Evolutionary conservation across 345 rosid species (phyloP), one percentile per base, ranked within the genome.

Genomic region (Atalantia buxifolia): DNA sequence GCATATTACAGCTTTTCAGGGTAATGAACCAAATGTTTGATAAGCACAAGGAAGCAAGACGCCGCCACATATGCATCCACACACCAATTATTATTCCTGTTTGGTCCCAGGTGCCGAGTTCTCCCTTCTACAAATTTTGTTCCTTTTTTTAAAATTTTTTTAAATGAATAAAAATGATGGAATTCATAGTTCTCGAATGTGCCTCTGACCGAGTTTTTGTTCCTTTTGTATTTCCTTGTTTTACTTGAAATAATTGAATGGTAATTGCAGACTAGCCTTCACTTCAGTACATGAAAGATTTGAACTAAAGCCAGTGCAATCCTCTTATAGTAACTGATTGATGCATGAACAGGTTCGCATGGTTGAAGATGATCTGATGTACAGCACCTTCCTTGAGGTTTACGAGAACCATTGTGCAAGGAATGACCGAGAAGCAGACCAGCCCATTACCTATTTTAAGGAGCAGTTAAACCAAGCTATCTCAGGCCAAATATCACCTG

Each of bases 1-100:
- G 98, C 60, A 94, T 94, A 74, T 85, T 97, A 81, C 99, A 94
- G 86, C 98, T 97, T 78, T 97, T 97, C 91, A 97, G 98, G 48
- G 97, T 92, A 59, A 90, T 97, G 98, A 94, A 97, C 88, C 98
- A 92, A 87, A 97, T 97, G 99, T 97, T 97, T 82, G 98, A 97
- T 77, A 94, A 97, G 84, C 98, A 94, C 82, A 94, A 97, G 85
- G 98, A 97, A 83, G 93, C 99, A 64, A 89, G 98, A 77, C 87
- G 95, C 50, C 90, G 98, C 53, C 96, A 94, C 86, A 86, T 97
- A 78, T 89, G 83, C 84, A 93, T 97, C 83, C 97, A 97, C 82
- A 92, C 99, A 1, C 99, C 99, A 55, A 97, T 97, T 80, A 94
- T 93, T 60, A 94, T 97, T 88, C 99, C 98, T 76, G 99, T 97